Evolutionary conservation across 495 filamentous ascomycete species (phyloP), one percentile per base, ranked within the genome.

Genomic region (Aspergillus kassunensis): DNA sequence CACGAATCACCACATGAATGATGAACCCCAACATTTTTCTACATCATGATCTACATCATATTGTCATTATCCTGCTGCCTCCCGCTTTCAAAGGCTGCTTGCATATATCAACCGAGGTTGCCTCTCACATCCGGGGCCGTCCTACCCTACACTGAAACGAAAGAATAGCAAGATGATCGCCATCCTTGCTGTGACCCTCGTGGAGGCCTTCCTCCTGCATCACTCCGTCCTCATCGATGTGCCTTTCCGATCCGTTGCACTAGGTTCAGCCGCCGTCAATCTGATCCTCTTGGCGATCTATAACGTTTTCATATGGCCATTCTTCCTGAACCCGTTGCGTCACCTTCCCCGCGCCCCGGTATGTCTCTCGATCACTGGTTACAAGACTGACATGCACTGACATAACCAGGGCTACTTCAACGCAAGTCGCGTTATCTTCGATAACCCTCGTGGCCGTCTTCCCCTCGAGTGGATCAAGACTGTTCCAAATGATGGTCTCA

Each of bases 401-500:
- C 30, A 24, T 11, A n/a, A 20, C 15, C 65, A 73, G 77, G 73
- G 54, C 42, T 62, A 78, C 20, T 69, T 75, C 44, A 88, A 84
- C 37, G 81, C 90, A 24, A 80, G 74, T 35, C 53, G 53, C 3
- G 65, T 62, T 12, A 85, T 93, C 45, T 57, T 74, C 34, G 67
- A 72, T 8, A 69, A 80, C 6, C 78, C 86, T 0, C 79, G 81
- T 0, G 89, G 89, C 6, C 65, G 66, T 4, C 80, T 83, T 0
- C 77, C 79, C 44, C 63, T 76, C n/a, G 65, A 84, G 33, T 95
- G 89, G 90, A 73, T 84, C 45, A 78, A 85, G 37, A 80, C 71
- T 1, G 73, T 95, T 25, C 87, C 89, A n/a, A 91, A 97, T 55
- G 80, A 92, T 39, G 91, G 91, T 8, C 63, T 96, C n/a, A 88